Evolutionary conservation across 768 basidiomycete genomes (phyloP), one percentile per base, ranked within the genome.

Genomic region (Tricholomella constricta): DNA sequence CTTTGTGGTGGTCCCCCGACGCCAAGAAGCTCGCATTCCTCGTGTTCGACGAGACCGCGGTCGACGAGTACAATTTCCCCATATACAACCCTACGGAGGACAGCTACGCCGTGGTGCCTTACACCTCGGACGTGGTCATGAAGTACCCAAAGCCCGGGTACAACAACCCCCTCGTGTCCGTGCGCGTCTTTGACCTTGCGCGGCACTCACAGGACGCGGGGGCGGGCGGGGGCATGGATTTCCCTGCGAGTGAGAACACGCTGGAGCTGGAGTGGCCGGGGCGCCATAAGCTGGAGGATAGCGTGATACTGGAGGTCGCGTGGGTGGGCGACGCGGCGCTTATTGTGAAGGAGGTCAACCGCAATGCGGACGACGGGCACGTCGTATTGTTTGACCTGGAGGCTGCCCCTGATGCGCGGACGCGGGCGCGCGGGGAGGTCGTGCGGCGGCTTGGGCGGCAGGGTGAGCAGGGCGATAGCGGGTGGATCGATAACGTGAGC

Each of bases 1-100:
- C 94, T 0, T 74, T 96, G 4, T 98, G 94, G 94, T 98, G 91
- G 89, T 88, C 90, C 9, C 96, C 95, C 3, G 80, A 87, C 60
- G 84, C 85, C 0, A 63, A 70, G 17, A 85, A 83, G 55, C 56
- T 99, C 38, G 93, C 94, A 0, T 99, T 89, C 77, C 82, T 98
- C 37, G 73, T 81, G 10, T 86, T 92, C 55, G 93, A 99, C 65
- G 96, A 98, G 72, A 89, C 91, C 1, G 73, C 78, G 0, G 97
- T 99, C 2, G 84, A 88, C 47, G 89, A 89, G 62, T 99, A 84
- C 71, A 81, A 78, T 34, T 92, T 91, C 72, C 94, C 95, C 2
- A 79, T 98, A 38, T 99, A 96, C 72, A 98, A 98, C 62, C 92
- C 93, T 14, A 85, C 86, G 0, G 76, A 80, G 0, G 78, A 93